A percentile compares a stretch with the other conserved stretches of the same genome.
phyloP scores from a whole-genome alignment of 208 protist genomes.

The Trypanosoma platydactyli region DNA sequence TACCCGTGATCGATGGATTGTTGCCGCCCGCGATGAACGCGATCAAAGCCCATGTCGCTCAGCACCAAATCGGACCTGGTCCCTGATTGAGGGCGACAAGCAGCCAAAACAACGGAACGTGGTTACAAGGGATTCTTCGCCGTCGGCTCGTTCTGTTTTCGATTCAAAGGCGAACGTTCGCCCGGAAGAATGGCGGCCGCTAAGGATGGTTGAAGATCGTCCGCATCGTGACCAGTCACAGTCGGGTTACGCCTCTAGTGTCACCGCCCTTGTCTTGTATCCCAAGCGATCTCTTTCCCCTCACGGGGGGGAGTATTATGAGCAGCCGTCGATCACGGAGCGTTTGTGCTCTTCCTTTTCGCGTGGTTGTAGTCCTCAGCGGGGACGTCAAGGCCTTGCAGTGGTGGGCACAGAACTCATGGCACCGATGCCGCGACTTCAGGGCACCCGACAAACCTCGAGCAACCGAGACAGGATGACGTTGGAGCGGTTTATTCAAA shows the following conservation, averaged over 20 bases:
- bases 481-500: constrained; percentile 63
- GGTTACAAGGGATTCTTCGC: neutral
- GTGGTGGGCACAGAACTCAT: constrained; percentile 79
- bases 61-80: neutral
- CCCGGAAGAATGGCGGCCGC: neutral
- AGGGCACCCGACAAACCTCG: constrained; percentile 39
- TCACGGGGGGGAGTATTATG: neutral
- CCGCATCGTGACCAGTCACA: neutral
- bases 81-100: constrained; percentile 1
- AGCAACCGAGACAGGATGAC: constrained; percentile 49
- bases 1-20: neutral
- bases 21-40: neutral
- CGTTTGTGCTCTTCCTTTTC: constrained; percentile 23
- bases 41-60: neutral
- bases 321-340: neutral
- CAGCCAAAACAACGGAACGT: neutral
- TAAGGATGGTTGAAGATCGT: constrained; percentile 3
- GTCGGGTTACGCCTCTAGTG: neutral
- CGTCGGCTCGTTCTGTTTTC: neutral
- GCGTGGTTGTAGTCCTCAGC: constrained; percentile 22
- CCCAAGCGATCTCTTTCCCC: constrained; percentile 5
- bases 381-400: neutral
- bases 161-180: neutral
- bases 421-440: constrained; percentile 58
- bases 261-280: neutral